phyloP scores from a whole-genome alignment of 352 stramenopile species.

The Elongisporangium prolatum region DNA sequence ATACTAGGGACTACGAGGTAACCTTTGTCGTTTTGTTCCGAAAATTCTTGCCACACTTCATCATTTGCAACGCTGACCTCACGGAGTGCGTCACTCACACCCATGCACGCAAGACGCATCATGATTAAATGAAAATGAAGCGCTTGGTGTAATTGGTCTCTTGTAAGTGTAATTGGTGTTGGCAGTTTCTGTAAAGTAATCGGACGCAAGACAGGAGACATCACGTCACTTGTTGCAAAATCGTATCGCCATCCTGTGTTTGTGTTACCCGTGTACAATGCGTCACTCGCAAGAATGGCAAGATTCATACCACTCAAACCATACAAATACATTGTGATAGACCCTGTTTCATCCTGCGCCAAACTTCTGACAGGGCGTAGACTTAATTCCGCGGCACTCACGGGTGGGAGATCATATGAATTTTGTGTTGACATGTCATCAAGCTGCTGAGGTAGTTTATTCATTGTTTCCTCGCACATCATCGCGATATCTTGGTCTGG shows the following conservation, averaged over 20 bases:
- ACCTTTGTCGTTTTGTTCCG: conserved; percentile 84
- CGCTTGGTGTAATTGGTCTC: conserved; percentile 47
- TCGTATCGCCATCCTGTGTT: conserved; percentile 80
- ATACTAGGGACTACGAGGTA: conserved; percentile 75
- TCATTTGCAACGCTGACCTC: conserved; percentile 57
- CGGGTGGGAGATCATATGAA: conserved; percentile 78
- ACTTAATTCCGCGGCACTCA: conserved; percentile 69
- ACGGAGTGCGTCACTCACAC: conserved; percentile 61
- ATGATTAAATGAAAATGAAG: conserved; percentile 76
- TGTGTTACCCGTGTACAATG: conserved; percentile 77
- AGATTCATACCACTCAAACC: conserved; percentile 59
- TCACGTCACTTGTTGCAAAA: conserved; percentile 73
- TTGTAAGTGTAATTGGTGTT: conserved; percentile 37
- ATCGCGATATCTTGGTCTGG: conserved; percentile 28
- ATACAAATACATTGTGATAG: conserved; percentile 77
- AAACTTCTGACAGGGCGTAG: conserved; percentile 61
- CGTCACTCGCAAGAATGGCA: conserved; percentile 69
- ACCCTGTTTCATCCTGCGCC: conserved; percentile 17
- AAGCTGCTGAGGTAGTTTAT: conserved; percentile 18
- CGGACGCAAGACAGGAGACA: conserved; percentile 51
- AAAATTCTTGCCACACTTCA: conserved; percentile 78
- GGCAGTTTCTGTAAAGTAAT: conserved; percentile 57
- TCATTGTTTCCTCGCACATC: conserved; percentile 8
- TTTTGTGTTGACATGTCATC: conserved; percentile 74
- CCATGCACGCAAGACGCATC: conserved; percentile 79